Evolutionary conservation across 306 rosid genomes (phyloP), one percentile per base, ranked within the genome.

Genomic region (Trifolium dubium): DNA sequence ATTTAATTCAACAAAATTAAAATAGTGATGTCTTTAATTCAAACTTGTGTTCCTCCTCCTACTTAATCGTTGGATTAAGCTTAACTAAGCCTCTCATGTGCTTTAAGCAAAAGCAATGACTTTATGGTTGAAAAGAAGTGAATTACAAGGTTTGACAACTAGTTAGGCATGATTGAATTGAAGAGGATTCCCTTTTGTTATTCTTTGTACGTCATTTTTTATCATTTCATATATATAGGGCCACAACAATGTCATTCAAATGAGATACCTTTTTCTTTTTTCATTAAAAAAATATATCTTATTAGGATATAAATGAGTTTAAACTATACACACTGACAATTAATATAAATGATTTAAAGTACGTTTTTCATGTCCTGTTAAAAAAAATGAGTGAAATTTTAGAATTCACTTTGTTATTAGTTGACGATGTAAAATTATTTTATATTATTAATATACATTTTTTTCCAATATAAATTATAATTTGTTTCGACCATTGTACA

Each of bases 101-200:
- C 96, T 90, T 90, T 86, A 80, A 85, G 81, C 81, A 70, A 85
- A 88, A 90, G 96, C 91, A 82, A 88, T 18, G 31, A 47, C 80
- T 46, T 82, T 70, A 23, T 23, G 69, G 69, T 53, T 60, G 72
- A 81, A 72, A 82, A 74, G 72, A 81, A 86, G 91, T 86, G 91
- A 41, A 31, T 73, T 54, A 31, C 69, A 88, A 81, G 89, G 64
- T 64, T 68, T 70, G 75, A 29, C 69, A 72, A 50, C 69, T 50
- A 58, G 73, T 72, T 79, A 12, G 69, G 69, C 84, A 78, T 54
- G 69, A 28, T 55, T 79, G 32, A 46, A 47, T 43, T 79, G 18
- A 32, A 61, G 58, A 59, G 40, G 39, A 18, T 6, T 32, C 2
- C 44, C 4, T 15, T 37, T 13, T 34, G 43, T 11, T 39, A 75